phyloP scores from a whole-genome alignment of 768 basidiomycete genomes.

The Lentinula detonsa region DNA sequence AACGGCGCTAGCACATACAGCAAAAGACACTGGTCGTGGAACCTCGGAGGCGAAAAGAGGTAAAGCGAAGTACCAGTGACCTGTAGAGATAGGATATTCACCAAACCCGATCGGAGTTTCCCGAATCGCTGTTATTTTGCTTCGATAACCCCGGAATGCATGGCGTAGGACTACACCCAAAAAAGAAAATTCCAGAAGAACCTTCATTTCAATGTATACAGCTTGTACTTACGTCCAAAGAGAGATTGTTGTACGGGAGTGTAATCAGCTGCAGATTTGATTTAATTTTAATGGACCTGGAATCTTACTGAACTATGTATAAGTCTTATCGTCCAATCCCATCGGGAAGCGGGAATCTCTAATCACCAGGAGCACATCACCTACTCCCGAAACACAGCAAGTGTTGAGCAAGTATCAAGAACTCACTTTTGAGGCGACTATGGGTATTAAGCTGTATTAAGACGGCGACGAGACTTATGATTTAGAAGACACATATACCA shows the following conservation, averaged over 20 bases:
- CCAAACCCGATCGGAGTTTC: not conserved
- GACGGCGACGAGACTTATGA: too few relatives aligned
- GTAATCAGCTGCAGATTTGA: not conserved
- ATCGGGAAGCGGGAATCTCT: not conserved
- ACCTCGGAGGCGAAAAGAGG: not conserved
- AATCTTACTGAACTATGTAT: not conserved
- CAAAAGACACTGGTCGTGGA: not conserved
- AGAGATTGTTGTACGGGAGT: not conserved
- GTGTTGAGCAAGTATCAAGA: too few relatives aligned
- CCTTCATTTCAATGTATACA: not conserved
- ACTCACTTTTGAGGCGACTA: too few relatives aligned
- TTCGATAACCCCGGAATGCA: not conserved
- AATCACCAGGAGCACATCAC: not conserved
- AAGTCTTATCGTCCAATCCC: slow-evolving; percentile 1
- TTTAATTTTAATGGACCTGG: not conserved
- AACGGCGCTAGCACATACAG: not conserved
- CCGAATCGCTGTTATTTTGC: not conserved
- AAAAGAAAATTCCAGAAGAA: not conserved
- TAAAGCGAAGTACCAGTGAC: not conserved
- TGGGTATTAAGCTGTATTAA: too few relatives aligned
- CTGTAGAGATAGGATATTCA: not conserved
- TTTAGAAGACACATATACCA: too few relatives aligned
- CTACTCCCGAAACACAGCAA: not conserved
- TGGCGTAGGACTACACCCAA: not conserved
- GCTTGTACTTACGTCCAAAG: not conserved